These are phyloP conservation scores for Funneliformis geosporum DNA, from an alignment of 192 early-diverging fungal genomes.

Conservation along the genomic window DNA sequence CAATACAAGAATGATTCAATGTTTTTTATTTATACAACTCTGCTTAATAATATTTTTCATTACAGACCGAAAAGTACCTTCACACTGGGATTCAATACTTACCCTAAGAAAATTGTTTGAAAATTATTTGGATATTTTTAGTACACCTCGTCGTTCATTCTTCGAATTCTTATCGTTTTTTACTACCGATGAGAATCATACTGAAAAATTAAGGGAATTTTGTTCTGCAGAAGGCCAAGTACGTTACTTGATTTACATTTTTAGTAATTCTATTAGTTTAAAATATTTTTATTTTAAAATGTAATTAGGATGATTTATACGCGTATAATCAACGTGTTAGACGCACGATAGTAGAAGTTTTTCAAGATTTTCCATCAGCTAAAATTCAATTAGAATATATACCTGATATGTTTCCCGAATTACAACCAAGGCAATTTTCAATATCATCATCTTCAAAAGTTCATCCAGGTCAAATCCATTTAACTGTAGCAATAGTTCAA, in stretches of 20 bases:
- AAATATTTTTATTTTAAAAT: background rate
- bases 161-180: constrained; percentile 88
- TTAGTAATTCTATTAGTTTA: background rate
- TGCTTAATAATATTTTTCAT: background rate
- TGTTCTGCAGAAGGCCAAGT: constrained; percentile 72
- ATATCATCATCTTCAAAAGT: constrained; percentile 68
- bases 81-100: constrained; percentile 50
- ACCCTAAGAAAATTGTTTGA: constrained; percentile 80
- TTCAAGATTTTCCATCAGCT: constrained; percentile 81
- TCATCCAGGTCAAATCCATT: constrained; percentile 33
- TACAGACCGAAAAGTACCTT: constrained; percentile 52
- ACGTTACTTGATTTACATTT: constrained; percentile 15
- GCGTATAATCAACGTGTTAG: constrained; percentile 80
- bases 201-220: constrained; percentile 83
- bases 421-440: constrained; percentile 82
- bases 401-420: constrained; percentile 80
- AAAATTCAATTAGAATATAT: constrained; percentile 75
- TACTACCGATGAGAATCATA: constrained; percentile 63
- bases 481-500: constrained; percentile 75
- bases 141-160: constrained; percentile 85
- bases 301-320: constrained; percentile 81
- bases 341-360: constrained; percentile 81
- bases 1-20: too few relatives aligned
- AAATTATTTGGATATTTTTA: constrained; percentile 80
- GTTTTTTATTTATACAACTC: too few relatives aligned